phyloP scores from a whole-genome alignment of 768 basidiomycete genomes.

The Boletus rubescentipes region DNA sequence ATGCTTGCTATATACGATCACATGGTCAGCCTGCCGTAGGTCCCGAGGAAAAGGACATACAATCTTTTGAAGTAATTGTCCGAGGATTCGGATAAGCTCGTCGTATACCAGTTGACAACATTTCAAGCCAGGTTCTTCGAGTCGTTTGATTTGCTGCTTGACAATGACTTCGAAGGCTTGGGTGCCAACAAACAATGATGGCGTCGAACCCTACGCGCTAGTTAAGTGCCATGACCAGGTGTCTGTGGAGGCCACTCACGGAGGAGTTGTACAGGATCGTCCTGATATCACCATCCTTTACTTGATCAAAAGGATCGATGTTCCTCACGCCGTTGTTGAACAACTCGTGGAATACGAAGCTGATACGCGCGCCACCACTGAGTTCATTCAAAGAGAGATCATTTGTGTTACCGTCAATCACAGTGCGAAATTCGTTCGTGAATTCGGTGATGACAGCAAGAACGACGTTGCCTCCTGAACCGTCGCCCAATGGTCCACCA shows the following conservation, averaged over 20 bases:
- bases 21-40: neutral
- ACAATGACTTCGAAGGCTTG: conserved; percentile 98
- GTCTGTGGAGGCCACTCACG: conserved; percentile 45
- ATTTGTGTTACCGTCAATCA: conserved; percentile 96
- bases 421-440: conserved; percentile 92
- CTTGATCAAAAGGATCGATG: conserved; percentile 98
- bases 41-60: conserved; percentile 44
- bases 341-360: conserved; percentile 97
- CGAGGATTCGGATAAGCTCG: conserved; percentile 94
- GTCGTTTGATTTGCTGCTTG: conserved; percentile 96
- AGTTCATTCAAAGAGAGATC: conserved; percentile 94
- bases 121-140: conserved; percentile 92
- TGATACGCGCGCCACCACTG: conserved; percentile 98
- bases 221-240: neutral
- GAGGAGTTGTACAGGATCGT: conserved; percentile 97
- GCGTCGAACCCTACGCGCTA: conserved; percentile 78
- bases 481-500: conserved; percentile 85
- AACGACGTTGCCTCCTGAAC: conserved; percentile 86
- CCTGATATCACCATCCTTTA: conserved; percentile 97
- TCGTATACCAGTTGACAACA: conserved; percentile 97
- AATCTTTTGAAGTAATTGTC: conserved; percentile 86
- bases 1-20: conserved; percentile 67
- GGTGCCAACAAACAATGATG: conserved; percentile 94
- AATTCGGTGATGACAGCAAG: conserved; percentile 99
- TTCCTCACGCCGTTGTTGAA: conserved; percentile 95